Evolutionary conservation across 1,284 basidiomycete species (phyloP).

Genomic region (Quambalaria eucalypti): DNA sequence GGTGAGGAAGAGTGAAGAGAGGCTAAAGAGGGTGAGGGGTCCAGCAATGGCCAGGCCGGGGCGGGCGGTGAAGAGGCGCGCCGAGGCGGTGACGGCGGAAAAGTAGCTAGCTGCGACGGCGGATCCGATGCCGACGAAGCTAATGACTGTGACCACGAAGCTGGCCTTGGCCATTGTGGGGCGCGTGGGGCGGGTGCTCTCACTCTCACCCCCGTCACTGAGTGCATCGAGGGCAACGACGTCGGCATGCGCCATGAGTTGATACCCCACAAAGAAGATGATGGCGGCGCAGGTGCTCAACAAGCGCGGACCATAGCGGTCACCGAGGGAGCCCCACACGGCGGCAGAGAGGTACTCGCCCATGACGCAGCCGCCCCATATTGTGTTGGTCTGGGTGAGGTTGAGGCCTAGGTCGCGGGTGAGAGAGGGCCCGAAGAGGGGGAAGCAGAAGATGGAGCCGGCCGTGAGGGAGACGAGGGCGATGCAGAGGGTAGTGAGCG

Average conservation of each 20-base stretch:
- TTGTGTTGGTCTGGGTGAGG: constrained; percentile 13
- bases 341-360: constrained; percentile 16
- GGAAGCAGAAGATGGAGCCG: constrained; percentile 12
- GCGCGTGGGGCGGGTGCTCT: neutral
- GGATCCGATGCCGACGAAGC: neutral
- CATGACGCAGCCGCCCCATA: constrained; percentile 14
- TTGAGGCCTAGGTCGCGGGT: constrained; percentile 11
- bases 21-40: constrained; percentile 16
- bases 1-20: constrained; percentile 16
- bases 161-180: neutral
- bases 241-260: constrained; percentile 14
- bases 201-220: neutral
- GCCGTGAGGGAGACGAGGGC: constrained; percentile 9
- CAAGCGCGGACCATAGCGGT: constrained; percentile 11
- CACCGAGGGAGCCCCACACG: constrained; percentile 8
- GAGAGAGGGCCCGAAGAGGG: constrained; percentile 14
- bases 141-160: neutral
- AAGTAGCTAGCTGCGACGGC: constrained; percentile 9
- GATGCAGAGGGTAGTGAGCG: constrained; percentile 4
- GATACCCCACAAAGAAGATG: constrained; percentile 15
- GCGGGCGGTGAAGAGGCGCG: constrained; percentile 7
- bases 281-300: constrained; percentile 7
- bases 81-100: constrained; percentile 10
- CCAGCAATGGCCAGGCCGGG: constrained; percentile 15
- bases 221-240: neutral